Evolutionary conservation across 495 filamentous ascomycete genomes (phyloP).

Genomic region (Aspergillus wentii): DNA sequence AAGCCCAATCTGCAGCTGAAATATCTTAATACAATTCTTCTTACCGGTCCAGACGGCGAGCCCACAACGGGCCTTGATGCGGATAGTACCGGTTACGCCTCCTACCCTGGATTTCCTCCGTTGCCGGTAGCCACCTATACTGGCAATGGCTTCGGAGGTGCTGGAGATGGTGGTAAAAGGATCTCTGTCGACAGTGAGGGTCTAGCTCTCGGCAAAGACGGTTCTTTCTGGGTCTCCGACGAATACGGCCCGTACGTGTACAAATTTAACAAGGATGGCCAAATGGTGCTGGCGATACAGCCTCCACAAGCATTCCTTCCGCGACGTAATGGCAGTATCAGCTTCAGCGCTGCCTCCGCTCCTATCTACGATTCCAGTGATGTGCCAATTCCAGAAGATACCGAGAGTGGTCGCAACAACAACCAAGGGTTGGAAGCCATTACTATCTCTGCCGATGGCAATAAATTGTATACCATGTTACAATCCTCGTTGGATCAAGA

Average conservation of each 20-base stretch:
- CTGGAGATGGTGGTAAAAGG: slow-evolving; percentile 54
- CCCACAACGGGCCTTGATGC: slow-evolving; percentile 70
- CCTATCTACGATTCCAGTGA: slow-evolving; percentile 53
- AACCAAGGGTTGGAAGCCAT: slow-evolving; percentile 79
- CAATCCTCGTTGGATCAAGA: slow-evolving; percentile 66
- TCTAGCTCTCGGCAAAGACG: slow-evolving; percentile 58
- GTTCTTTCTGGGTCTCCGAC: slow-evolving; percentile 71
- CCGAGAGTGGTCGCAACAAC: slow-evolving; percentile 62
- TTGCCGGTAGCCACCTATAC: slow-evolving; percentile 63
- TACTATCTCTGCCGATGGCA: slow-evolving; percentile 58
- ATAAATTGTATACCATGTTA: slow-evolving; percentile 60
- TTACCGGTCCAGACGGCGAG: slow-evolving; percentile 62
- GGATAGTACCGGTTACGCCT: slow-evolving; percentile 47
- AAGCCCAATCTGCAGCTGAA: slow-evolving; percentile 58
- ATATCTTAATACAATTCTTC: slow-evolving; percentile 64
- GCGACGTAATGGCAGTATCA: slow-evolving; percentile 53
- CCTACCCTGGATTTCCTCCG: slow-evolving; percentile 56
- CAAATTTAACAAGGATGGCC: slow-evolving; percentile 55
- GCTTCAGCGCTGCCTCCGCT: slow-evolving; percentile 56
- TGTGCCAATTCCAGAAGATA: slow-evolving; percentile 46
- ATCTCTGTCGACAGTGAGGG: slow-evolving; percentile 68
- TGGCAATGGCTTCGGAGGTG: slow-evolving; percentile 69
- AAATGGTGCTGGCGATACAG: slow-evolving; percentile 60
- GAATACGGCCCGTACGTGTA: slow-evolving; percentile 79
- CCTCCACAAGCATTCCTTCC: slow-evolving; percentile 67